phyloP scores from a whole-genome alignment of 1,284 basidiomycete genomes.

The Apiotrichum domesticum region DNA sequence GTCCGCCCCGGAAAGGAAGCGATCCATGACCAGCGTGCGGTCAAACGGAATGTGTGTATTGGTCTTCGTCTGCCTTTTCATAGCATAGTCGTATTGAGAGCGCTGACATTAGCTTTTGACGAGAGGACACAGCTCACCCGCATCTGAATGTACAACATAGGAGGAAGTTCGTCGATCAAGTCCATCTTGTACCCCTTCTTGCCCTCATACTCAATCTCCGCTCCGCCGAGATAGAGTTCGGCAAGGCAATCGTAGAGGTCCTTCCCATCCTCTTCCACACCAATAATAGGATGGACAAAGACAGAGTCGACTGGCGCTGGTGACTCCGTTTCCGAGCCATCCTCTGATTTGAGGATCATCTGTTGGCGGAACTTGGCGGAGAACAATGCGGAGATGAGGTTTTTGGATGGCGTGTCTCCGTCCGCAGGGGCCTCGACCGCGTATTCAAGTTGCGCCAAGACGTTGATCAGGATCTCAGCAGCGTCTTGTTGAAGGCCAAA shows the following conservation, averaged over 20 bases:
- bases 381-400: constrained; percentile 74
- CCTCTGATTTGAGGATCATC: constrained; percentile 52
- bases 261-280: constrained; percentile 70
- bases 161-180: constrained; percentile 76
- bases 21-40: constrained; percentile 81
- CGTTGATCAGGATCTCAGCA: constrained; percentile 97
- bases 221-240: constrained; percentile 72
- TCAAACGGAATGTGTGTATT: constrained; percentile 90
- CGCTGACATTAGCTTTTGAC: constrained; percentile 52
- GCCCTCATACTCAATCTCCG: constrained; percentile 81
- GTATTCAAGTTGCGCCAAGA: constrained; percentile 96
- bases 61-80: constrained; percentile 76
- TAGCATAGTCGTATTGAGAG: constrained; percentile 79
- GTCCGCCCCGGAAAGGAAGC: constrained; percentile 76
- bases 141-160: constrained; percentile 88
- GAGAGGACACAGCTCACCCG: constrained; percentile 55
- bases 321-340: constrained; percentile 47
- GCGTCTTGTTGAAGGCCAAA: constrained; percentile 93
- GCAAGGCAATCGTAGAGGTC: constrained; percentile 93
- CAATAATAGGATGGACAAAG: constrained; percentile 90
- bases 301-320: constrained; percentile 69
- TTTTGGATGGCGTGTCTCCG: constrained; percentile 48
- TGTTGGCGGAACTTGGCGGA: constrained; percentile 80
- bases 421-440: constrained; percentile 60
- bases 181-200: constrained; percentile 83